Conservation (phyloP, 139 green algal genomes). For the Closterium sp. region DNA sequence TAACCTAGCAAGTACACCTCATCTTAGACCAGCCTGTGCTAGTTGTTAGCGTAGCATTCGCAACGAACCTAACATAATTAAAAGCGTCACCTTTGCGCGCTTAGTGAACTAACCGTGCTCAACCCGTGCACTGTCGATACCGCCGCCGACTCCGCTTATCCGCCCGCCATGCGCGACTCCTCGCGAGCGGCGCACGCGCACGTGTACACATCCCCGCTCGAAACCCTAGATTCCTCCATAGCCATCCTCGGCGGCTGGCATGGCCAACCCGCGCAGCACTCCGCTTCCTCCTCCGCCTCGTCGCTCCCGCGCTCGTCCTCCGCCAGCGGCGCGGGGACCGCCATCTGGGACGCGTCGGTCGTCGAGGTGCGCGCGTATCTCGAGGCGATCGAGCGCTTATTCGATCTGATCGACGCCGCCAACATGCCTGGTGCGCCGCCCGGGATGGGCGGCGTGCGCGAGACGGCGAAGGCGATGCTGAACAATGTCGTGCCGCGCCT, state of each 20-base stretch:
- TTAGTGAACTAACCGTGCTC: no score
- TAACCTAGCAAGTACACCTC: no score
- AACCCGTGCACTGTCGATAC: no score
- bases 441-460: not conserved
- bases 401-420: not conserved
- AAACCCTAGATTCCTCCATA: not conserved
- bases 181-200: not conserved
- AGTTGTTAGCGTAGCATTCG: no score
- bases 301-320: not conserved
- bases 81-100: no score
- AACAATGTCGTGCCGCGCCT: not conserved
- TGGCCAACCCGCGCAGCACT: not conserved
- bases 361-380: slow-evolving; percentile 18
- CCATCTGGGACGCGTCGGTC: slow-evolving; percentile 5
- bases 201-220: not conserved
- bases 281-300: not conserved
- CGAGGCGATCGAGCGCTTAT: slow-evolving; percentile 7
- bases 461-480: slow-evolving; percentile 3
- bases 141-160: no score
- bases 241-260: not conserved
- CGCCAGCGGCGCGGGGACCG: not conserved
- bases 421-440: not conserved
- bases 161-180: not conserved
- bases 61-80: no score
- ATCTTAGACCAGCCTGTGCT: no score